Percentiles rank a stretch among this genome's conserved stretches.
Evolutionary conservation across 2,329 filamentous ascomycete genomes (phyloP).

Genomic region (Balansia obtecta): DNA sequence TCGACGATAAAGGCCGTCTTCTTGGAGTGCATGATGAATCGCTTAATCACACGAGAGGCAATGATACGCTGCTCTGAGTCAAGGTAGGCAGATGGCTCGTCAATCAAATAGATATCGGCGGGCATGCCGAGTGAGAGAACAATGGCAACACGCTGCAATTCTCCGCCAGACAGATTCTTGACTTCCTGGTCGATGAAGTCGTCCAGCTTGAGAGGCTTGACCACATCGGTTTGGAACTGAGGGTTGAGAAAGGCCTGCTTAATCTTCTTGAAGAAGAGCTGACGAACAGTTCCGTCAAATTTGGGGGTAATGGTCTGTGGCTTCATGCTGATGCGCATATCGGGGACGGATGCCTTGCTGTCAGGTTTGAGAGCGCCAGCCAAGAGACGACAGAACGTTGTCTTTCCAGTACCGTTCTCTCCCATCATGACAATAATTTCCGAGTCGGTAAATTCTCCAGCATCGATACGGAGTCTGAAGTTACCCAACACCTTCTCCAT

Average conservation of each 20-base stretch:
- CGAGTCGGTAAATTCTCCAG: slow-evolving; percentile 87
- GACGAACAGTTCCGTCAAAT: slow-evolving; percentile 90
- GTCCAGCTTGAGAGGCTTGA: slow-evolving; percentile 97
- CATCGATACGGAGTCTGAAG: slow-evolving; percentile 74
- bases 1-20: slow-evolving; percentile 99
- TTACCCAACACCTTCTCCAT: slow-evolving; percentile 90
- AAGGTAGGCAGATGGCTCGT: slow-evolving; percentile 93
- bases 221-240: slow-evolving; percentile 98
- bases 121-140: slow-evolving; percentile 91
- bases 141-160: slow-evolving; percentile 97
- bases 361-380: slow-evolving; percentile 92
- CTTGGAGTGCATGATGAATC: slow-evolving; percentile 99
- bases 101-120: slow-evolving; percentile 96
- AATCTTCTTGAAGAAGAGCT: slow-evolving; percentile 99
- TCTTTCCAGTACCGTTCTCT: slow-evolving; percentile 98
- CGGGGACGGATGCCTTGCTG: slow-evolving; percentile 61
- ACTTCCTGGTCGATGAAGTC: slow-evolving; percentile 99
- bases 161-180: slow-evolving; percentile 97
- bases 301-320: slow-evolving; percentile 99
- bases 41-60: slow-evolving; percentile 93
- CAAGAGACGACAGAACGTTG: slow-evolving; percentile 93
- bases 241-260: slow-evolving; percentile 92
- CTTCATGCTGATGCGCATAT: slow-evolving; percentile 99
- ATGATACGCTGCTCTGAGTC: slow-evolving; percentile 99
- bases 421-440: slow-evolving; percentile 99